These are phyloP conservation scores for Psilocybe mexicana DNA, from an alignment of 1,284 basidiomycete genomes.

Conservation along the genomic window DNA sequence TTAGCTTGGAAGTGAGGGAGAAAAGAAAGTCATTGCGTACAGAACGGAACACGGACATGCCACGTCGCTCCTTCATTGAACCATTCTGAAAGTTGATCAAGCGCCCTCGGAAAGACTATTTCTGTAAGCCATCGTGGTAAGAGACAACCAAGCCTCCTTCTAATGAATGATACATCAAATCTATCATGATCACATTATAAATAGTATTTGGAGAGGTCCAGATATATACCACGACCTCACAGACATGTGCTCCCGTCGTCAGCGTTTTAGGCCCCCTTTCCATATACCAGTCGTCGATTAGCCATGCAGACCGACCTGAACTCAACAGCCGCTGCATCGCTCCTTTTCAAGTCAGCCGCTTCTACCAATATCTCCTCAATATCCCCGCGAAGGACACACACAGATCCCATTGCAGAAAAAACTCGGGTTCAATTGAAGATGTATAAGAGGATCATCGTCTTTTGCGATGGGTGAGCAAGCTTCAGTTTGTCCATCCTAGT, in stretches of 20 bases:
- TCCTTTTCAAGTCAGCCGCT: constrained; percentile 11
- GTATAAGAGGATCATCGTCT: constrained; percentile 63
- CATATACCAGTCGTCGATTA: background rate
- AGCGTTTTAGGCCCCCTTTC: background rate
- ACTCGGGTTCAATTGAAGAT: constrained; percentile 13
- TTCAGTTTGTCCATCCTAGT: background rate
- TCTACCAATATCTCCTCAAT: constrained; percentile 21
- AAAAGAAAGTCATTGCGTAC: background rate
- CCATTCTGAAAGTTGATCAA: background rate
- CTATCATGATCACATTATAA: background rate
- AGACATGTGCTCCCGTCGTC: background rate
- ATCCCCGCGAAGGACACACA: constrained; percentile 29
- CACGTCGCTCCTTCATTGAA: background rate
- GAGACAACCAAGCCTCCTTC: background rate
- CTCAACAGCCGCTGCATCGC: background rate
- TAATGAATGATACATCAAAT: background rate
- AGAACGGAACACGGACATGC: background rate
- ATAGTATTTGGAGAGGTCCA: background rate
- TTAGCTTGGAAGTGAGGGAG: background rate
- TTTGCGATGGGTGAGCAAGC: constrained; percentile 64
- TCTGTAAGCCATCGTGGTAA: background rate
- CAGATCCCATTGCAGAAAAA: constrained; percentile 21
- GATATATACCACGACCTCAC: background rate
- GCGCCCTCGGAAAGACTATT: background rate
- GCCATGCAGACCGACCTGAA: background rate